Evolutionary conservation across 73 alveolate genomes (phyloP), one percentile per base, ranked within the genome.

Genomic region (Symbiodinium pilosum): DNA sequence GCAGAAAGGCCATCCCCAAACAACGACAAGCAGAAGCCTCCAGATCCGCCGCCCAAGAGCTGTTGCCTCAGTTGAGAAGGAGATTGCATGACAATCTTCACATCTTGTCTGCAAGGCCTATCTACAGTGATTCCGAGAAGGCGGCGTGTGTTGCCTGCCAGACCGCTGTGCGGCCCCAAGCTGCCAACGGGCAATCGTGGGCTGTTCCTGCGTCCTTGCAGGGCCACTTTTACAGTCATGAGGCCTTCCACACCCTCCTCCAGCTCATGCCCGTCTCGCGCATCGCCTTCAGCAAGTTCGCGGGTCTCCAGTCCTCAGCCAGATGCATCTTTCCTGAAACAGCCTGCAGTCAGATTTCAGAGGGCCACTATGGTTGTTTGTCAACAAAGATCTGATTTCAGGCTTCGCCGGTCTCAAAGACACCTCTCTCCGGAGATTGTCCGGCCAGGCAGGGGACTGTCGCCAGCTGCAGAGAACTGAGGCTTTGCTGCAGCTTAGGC

Each of bases 211-310:
- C 1, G 30, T 47, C 59, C 32, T 26, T 0, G 30, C 77, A n/a
- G n/a, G n/a, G n/a, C n/a, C n/a, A n/a, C n/a, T n/a, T n/a, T n/a
- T n/a, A n/a, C n/a, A n/a, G n/a, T n/a, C n/a, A n/a, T 26, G 14
- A 64, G 81, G 81, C 81, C 81, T 20, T 64, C 81, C 9, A 64
- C 81, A 28, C 81, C 81, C 39, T 64, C 81, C 30, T 64, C 81
- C 81, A 64, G 81, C 81, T 64, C 81, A 64, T n/a, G 81, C 41
- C 39, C 81, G 24, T 64, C 81, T 24, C 81, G 34, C 81, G 81
- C 81, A 32, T 64, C 81, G 20, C 81, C 81, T 28, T 64, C 81
- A 18, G 81, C 81, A 38, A 28, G 38, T 64, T 64, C 81, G 81
- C 81, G 81, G 38, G 81, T 64, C 81, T 64, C 81, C 38, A 64